These are phyloP conservation scores for Cystofilobasidium capitatum DNA, from an alignment of 768 basidiomycete species.

Conservation along the genomic window DNA sequence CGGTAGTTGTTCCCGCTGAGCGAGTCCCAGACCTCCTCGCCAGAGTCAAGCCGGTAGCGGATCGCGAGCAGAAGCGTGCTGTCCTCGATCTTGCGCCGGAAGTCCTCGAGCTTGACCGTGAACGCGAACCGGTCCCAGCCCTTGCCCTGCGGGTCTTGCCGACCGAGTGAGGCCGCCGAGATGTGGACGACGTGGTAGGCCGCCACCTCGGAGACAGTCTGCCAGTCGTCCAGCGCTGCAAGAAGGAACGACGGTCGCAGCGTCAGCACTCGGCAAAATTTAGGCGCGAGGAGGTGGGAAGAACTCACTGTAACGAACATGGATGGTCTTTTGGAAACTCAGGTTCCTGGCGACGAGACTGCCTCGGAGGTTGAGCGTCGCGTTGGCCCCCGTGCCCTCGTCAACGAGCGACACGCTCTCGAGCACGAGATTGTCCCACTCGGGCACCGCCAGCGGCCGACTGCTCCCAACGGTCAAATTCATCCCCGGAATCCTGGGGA, in stretches of 20 bases:
- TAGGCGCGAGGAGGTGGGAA: not conserved
- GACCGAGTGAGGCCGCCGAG: conserved; percentile 35
- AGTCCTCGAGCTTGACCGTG: conserved; percentile 62
- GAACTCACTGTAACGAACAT: conserved; percentile 60
- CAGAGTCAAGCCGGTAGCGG: conserved; percentile 52
- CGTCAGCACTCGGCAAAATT: not conserved
- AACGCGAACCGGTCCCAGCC: conserved; percentile 67
- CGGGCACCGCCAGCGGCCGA: conserved; percentile 19
- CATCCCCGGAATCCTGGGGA: conserved; percentile 14
- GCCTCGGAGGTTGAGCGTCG: conserved; percentile 51
- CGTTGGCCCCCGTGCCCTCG: conserved; percentile 35
- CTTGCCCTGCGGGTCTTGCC: conserved; percentile 29
- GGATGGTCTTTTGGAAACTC: conserved; percentile 76
- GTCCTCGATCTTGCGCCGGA: conserved; percentile 64
- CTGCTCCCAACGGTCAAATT: conserved; percentile 19
- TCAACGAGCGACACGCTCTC: conserved; percentile 43
- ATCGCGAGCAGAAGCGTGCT: conserved; percentile 74
- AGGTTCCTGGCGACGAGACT: conserved; percentile 71
- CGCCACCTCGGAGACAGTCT: conserved; percentile 86
- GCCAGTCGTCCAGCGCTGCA: conserved; percentile 73
- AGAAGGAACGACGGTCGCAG: not conserved
- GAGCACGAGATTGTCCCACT: conserved; percentile 40
- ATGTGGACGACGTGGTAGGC: conserved; percentile 43
- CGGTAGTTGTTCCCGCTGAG: conserved; percentile 70
- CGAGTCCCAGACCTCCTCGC: conserved; percentile 86